A percentile compares a stretch with the other conserved stretches of the same genome.
Conservation (phyloP, 371 early-diverging fungal species). For the Rhizomucor miehei region DNA sequence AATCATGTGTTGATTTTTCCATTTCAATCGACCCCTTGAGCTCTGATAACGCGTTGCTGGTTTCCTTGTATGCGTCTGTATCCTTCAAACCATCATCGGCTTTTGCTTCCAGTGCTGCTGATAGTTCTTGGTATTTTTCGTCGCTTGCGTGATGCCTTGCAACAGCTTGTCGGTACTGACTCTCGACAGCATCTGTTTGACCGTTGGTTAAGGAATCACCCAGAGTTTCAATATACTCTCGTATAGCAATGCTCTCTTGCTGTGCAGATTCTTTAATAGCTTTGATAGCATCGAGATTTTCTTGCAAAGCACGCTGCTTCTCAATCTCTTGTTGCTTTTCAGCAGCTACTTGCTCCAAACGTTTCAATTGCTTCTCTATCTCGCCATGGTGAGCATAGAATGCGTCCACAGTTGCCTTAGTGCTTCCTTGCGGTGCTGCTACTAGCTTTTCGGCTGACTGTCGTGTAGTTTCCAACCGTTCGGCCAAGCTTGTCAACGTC, state of each 20-base stretch:
- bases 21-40: not conserved
- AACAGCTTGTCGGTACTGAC: not conserved
- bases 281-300: not conserved
- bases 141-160: too few relatives aligned
- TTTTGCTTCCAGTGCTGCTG: not conserved
- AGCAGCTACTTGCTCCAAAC: not conserved
- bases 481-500: too few relatives aligned
- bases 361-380: too few relatives aligned
- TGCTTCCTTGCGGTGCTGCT: too few relatives aligned
- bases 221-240: too few relatives aligned
- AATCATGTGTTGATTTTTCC: conserved; percentile 17
- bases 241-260: not conserved
- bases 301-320: not conserved
- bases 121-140: not conserved
- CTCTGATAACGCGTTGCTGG: too few relatives aligned
- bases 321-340: not conserved
- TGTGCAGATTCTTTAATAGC: not conserved
- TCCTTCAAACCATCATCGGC: not conserved
- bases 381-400: too few relatives aligned
- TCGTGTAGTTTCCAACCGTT: too few relatives aligned
- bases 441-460: too few relatives aligned
- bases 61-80: too few relatives aligned
- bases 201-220: not conserved
- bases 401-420: too few relatives aligned
- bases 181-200: not conserved